Conservation (phyloP, 192 early-diverging fungal species). For the Podila horticola region DNA sequence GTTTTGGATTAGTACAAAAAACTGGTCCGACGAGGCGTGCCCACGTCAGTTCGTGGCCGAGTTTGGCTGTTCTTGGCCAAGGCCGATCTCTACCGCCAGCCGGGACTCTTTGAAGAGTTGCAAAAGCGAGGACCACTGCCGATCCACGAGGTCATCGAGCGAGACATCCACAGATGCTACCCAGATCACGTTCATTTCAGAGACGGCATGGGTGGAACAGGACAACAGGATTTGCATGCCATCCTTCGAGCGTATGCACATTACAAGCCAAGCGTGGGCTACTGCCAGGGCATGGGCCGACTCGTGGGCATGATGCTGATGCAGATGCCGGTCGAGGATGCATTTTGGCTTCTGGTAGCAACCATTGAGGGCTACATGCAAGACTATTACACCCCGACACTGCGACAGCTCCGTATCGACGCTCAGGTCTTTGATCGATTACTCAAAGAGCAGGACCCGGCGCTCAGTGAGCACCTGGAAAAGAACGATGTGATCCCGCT, state of each 20-base stretch:
- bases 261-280: conserved; percentile 86
- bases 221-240: conserved; percentile 80
- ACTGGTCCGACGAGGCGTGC: conserved; percentile 74
- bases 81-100: conserved; percentile 56
- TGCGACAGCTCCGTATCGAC: conserved; percentile 83
- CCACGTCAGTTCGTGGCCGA: conserved; percentile 70
- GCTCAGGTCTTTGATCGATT: conserved; percentile 83
- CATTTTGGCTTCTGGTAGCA: conserved; percentile 89
- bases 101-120: conserved; percentile 56
- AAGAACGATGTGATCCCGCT: conserved; percentile 82
- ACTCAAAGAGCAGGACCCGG: conserved; percentile 72
- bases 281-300: conserved; percentile 97
- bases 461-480: conserved; percentile 75
- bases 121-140: conserved; percentile 53
- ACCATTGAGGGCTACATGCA: conserved; percentile 77
- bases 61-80: conserved; percentile 78
- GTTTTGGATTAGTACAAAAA: conserved; percentile 66
- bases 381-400: conserved; percentile 77
- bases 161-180: conserved; percentile 90
- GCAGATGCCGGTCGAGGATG: conserved; percentile 84
- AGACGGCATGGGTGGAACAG: conserved; percentile 66
- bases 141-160: conserved; percentile 92
- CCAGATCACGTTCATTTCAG: conserved; percentile 88
- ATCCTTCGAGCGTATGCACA: conserved; percentile 91
- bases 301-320: conserved; percentile 93